Evolutionary conservation across 164 flowering plant genomes (phyloP), one percentile per base, ranked within the genome.

Genomic region (Aristolochia fimbriata): DNA sequence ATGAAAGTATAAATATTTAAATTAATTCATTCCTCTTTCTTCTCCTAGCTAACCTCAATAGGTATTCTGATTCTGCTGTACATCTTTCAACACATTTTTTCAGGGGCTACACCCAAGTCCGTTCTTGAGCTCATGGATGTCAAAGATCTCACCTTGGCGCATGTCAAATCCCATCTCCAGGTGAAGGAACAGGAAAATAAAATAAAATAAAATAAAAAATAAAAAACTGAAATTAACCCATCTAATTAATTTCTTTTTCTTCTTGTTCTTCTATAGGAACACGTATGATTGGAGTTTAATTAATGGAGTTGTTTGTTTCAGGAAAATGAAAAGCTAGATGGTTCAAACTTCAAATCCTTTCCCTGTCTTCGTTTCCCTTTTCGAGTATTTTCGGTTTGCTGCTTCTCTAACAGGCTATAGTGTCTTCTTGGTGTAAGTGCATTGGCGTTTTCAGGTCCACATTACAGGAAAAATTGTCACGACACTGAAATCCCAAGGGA

Each of bases 51-150:
- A n/a, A n/a, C n/a, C n/a, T n/a, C n/a, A n/a, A n/a, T n/a, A n/a
- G n/a, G n/a, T n/a, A n/a, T n/a, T n/a, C n/a, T n/a, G n/a, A n/a
- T n/a, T n/a, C n/a, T n/a, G n/a, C n/a, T n/a, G n/a, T n/a, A n/a
- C n/a, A n/a, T n/a, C n/a, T n/a, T n/a, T n/a, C n/a, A n/a, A n/a
- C n/a, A n/a, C n/a, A n/a, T n/a, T 15, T 45, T 65, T 27, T 52
- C 62, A 92, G 96, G 98, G 68, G 98, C 98, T 45, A 92, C 98
- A 47, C 98, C 98, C 51, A 92, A 92, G 71, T 92, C 98, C 60
- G 98, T 92, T 61, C 90, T 92, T 58, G 98, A 92, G 86, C 94
- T 92, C 60, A 92, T 92, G 98, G 98, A 89, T 86, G 98, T 92
- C 25, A 92, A 92, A 68, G 98, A 92, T 84, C 98, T 92, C 68